Conservation (phyloP, 495 filamentous ascomycete species). For the Trichocladium uniseriatum region DNA sequence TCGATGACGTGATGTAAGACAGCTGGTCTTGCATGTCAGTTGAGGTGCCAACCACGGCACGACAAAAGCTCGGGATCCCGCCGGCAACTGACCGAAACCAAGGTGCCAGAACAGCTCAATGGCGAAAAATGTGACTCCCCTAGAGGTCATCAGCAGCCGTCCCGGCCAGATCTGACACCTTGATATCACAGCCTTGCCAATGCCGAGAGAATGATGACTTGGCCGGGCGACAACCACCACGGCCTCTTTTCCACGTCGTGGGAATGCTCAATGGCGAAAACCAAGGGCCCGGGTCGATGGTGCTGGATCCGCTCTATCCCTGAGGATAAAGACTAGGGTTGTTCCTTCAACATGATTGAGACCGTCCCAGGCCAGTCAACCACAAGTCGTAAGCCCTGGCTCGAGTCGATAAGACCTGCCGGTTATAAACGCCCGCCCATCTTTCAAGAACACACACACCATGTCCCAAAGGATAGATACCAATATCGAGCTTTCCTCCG, state of each 20-base stretch:
- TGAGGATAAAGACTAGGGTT: not conserved
- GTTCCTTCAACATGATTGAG: not conserved
- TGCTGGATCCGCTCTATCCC: too few relatives aligned
- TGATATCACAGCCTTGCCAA: not conserved
- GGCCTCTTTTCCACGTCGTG: not conserved
- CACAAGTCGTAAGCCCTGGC: not conserved
- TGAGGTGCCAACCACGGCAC: too few relatives aligned
- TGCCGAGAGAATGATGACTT: not conserved
- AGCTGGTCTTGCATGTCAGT: too few relatives aligned
- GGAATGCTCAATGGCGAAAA: conserved; percentile 4
- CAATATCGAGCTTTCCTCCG: conserved; percentile 10
- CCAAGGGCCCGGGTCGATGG: not conserved
- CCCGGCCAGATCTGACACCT: not conserved
- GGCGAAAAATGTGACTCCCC: not conserved
- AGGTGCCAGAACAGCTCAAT: not conserved
- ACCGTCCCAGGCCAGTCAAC: not conserved
- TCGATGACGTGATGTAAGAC: too few relatives aligned
- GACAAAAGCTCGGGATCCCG: not conserved
- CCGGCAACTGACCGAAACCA: not conserved
- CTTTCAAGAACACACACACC: not conserved
- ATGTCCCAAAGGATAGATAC: conserved; percentile 1
- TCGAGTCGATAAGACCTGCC: not conserved
- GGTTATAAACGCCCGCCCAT: not conserved
- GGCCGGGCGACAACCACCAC: not conserved
- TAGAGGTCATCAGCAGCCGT: not conserved